Evolutionary conservation across 2,329 filamentous ascomycete species (phyloP).

Genomic region (Colletotrichum nymphaeae): DNA sequence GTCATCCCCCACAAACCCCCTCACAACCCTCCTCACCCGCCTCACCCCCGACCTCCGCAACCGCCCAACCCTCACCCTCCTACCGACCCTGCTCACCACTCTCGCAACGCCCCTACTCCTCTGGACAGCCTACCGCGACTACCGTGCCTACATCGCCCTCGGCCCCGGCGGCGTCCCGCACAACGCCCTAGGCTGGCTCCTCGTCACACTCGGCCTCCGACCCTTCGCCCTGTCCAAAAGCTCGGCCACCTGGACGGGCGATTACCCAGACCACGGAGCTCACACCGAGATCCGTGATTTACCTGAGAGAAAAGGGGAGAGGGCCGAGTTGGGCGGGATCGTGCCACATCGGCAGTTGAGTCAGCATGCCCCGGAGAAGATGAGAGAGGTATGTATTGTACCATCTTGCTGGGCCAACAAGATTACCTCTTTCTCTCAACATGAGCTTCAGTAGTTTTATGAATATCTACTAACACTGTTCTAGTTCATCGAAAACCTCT

Average conservation of each 20-base stretch:
- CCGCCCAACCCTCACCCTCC: neutral
- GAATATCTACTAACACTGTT: neutral
- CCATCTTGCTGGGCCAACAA: too few relatives aligned
- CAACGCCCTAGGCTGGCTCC: conserved; percentile 54
- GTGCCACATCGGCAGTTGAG: conserved; percentile 31
- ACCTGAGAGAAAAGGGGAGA: neutral
- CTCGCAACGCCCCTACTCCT: neutral
- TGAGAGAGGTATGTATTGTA: conserved; percentile 15
- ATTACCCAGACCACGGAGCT: conserved; percentile 15
- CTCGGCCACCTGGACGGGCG: conserved; percentile 13
- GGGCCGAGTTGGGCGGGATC: conserved; percentile 23
- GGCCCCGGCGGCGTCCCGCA: conserved; percentile 57
- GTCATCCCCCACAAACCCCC: neutral
- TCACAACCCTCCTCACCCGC: neutral
- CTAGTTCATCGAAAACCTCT: conserved; percentile 22
- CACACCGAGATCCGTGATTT: conserved; percentile 23
- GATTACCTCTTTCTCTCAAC: too few relatives aligned
- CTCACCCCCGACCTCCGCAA: neutral
- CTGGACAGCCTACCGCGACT: conserved; percentile 38
- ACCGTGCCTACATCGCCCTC: conserved; percentile 53
- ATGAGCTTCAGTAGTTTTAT: too few relatives aligned
- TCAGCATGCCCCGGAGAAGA: conserved; percentile 29
- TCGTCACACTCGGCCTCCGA: conserved; percentile 34
- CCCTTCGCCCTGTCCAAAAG: conserved; percentile 24
- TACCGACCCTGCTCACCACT: neutral